These are phyloP conservation scores for Favolaschia claudopus DNA, from an alignment of 768 basidiomycete genomes.

Conservation along the genomic window DNA sequence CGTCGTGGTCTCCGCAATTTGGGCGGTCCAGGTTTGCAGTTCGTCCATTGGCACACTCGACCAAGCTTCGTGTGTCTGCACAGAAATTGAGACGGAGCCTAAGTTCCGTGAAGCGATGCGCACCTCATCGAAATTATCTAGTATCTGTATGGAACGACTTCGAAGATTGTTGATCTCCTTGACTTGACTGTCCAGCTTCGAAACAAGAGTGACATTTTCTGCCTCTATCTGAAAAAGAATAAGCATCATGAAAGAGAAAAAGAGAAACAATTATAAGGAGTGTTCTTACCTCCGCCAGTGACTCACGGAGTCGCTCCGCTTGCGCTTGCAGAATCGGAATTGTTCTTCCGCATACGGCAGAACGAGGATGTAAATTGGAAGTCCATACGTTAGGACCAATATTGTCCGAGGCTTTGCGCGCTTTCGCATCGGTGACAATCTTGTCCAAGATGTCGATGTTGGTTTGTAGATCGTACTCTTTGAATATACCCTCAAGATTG, in stretches of 20 bases:
- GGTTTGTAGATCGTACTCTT: slow-evolving; percentile 69
- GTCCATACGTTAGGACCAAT: slow-evolving; percentile 67
- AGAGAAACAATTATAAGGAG: not conserved
- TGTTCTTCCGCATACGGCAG: slow-evolving; percentile 68
- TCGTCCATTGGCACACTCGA: slow-evolving; percentile 66
- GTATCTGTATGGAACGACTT: slow-evolving; percentile 49
- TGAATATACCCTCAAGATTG: slow-evolving; percentile 74
- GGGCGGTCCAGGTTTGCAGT: slow-evolving; percentile 64
- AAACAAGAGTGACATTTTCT: slow-evolving; percentile 48
- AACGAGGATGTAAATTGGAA: slow-evolving; percentile 66
- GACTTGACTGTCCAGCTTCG: slow-evolving; percentile 57
- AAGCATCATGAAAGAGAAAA: not conserved
- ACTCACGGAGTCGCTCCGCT: slow-evolving; percentile 44
- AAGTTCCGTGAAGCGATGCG: slow-evolving; percentile 13
- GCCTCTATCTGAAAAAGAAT: slow-evolving; percentile 56
- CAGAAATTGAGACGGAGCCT: not conserved
- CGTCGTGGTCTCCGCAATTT: slow-evolving; percentile 51
- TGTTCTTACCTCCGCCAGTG: slow-evolving; percentile 47
- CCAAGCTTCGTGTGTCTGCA: slow-evolving; percentile 60
- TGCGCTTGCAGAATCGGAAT: slow-evolving; percentile 64
- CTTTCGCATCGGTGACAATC: slow-evolving; percentile 73
- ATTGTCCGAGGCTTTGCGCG: slow-evolving; percentile 57
- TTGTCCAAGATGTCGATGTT: slow-evolving; percentile 76
- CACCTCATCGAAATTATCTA: slow-evolving; percentile 65
- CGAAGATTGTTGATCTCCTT: slow-evolving; percentile 55